Evolutionary conservation across 2,329 filamentous ascomycete species (phyloP).

Genomic region (Byssothecium circinans): DNA sequence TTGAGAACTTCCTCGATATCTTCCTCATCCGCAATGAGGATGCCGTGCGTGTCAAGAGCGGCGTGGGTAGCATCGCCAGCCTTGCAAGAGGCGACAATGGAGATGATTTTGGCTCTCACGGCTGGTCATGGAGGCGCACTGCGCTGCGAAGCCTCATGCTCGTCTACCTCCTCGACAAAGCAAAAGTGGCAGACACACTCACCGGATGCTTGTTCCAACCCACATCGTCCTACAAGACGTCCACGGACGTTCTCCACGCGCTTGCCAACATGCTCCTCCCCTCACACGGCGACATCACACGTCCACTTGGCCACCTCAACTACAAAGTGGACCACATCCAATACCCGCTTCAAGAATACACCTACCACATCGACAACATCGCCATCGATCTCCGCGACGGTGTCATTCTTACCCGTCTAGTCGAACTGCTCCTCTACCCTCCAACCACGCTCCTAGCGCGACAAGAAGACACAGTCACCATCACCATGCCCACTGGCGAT

Average conservation of each 20-base stretch:
- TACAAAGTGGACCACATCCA: conserved; percentile 60
- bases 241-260: conserved; percentile 54
- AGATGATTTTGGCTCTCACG: conserved; percentile 47
- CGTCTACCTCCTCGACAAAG: conserved; percentile 60
- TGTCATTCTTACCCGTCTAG: conserved; percentile 60
- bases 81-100: conserved; percentile 39
- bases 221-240: conserved; percentile 59
- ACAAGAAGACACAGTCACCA: conserved; percentile 46
- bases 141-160: conserved; percentile 62
- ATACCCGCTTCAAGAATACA: conserved; percentile 60
- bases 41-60: conserved; percentile 45
- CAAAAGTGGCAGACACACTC: conserved; percentile 45
- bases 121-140: conserved; percentile 58
- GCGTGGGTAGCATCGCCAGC: conserved; percentile 43
- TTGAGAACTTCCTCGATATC: conserved; percentile 58
- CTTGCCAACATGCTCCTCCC: conserved; percentile 59
- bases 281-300: conserved; percentile 59
- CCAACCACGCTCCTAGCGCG: conserved; percentile 32
- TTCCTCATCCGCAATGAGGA: conserved; percentile 64
- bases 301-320: conserved; percentile 58
- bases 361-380: conserved; percentile 61
- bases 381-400: conserved; percentile 65
- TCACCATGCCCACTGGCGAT: conserved; percentile 51
- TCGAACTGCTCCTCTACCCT: conserved; percentile 59
- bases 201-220: conserved; percentile 54